Percentiles rank a stretch among this genome's conserved stretches.
Conservation (phyloP, 257 asterid species). For the Solanum sejunctum region DNA sequence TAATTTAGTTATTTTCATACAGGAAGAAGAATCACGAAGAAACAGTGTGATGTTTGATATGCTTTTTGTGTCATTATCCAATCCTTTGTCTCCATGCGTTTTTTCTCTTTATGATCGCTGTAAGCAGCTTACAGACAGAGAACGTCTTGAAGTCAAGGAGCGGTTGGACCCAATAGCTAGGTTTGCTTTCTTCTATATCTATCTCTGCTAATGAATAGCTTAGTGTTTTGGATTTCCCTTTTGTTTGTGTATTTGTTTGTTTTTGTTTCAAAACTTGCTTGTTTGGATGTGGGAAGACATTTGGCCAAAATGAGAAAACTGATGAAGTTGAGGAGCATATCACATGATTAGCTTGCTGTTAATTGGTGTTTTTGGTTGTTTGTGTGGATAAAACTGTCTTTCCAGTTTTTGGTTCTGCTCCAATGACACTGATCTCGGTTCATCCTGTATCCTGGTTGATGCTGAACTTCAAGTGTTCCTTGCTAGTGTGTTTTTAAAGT, state of each 20-base stretch:
- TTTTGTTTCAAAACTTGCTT: not conserved
- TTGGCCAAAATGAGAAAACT: not conserved
- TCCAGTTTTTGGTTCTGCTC: not conserved
- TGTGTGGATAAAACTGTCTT: not conserved
- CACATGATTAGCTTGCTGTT: not conserved
- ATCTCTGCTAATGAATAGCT: not conserved
- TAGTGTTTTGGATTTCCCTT: not conserved
- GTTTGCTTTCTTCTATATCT: constrained; percentile 31
- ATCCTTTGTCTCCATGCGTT: constrained; percentile 78
- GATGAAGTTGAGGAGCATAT: not conserved
- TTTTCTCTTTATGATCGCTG: constrained; percentile 79
- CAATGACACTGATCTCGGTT: not conserved
- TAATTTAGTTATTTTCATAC: constrained; percentile 6
- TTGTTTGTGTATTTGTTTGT: not conserved
- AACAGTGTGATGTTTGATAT: constrained; percentile 79
- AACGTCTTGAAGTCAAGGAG: constrained; percentile 48
- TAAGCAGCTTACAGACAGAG: constrained; percentile 53
- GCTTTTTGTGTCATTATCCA: constrained; percentile 78
- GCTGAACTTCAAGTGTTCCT: not conserved
- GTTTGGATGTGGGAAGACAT: not conserved
- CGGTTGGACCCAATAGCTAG: constrained; percentile 79
- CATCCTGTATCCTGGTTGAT: not conserved
- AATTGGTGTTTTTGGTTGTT: not conserved
- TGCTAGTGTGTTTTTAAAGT: not conserved
- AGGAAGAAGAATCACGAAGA: constrained; percentile 93